Conservation (phyloP, 75 land plant genomes). For the Pinus taeda region DNA sequence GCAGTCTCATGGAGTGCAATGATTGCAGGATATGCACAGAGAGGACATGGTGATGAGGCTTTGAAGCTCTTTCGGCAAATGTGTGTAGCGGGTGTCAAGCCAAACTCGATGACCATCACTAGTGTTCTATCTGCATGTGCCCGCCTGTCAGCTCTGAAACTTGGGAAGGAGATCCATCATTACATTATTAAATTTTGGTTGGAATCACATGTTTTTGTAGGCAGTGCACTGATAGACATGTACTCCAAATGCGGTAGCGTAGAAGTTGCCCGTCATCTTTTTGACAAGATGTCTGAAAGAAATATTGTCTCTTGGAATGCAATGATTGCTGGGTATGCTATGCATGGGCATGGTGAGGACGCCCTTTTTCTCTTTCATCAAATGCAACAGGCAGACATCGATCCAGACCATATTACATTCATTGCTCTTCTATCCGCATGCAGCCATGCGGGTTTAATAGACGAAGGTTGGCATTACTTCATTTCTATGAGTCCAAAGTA, state of each 20-base stretch:
- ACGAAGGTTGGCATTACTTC: background rate
- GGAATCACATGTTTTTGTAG: slow-evolving; percentile 14
- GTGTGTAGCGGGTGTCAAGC: background rate
- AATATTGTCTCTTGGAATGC: slow-evolving; percentile 38
- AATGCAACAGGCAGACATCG: slow-evolving; percentile 16
- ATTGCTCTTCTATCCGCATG: background rate
- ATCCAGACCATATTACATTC: slow-evolving; percentile 25
- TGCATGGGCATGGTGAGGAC: slow-evolving; percentile 7
- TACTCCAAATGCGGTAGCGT: slow-evolving; percentile 25
- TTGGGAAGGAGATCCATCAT: slow-evolving; percentile 30
- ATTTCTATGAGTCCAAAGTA: slow-evolving; percentile 14
- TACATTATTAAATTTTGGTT: slow-evolving; percentile 18
- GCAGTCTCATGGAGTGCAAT: slow-evolving; percentile 22
- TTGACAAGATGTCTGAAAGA: slow-evolving; percentile 6
- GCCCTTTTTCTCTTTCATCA: slow-evolving; percentile 25
- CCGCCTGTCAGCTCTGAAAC: background rate
- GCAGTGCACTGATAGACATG: slow-evolving; percentile 32
- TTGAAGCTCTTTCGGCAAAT: background rate
- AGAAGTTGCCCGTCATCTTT: slow-evolving; percentile 14
- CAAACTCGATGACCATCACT: slow-evolving; percentile 1
- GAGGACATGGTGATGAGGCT: background rate
- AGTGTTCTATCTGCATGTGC: slow-evolving; percentile 8
- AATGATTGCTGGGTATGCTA: slow-evolving; percentile 22
- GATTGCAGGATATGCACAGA: slow-evolving; percentile 16
- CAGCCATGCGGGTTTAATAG: background rate